Base-by-base conservation (phyloP, 306 rosid species). In the Acmispon strigosus region DNA sequence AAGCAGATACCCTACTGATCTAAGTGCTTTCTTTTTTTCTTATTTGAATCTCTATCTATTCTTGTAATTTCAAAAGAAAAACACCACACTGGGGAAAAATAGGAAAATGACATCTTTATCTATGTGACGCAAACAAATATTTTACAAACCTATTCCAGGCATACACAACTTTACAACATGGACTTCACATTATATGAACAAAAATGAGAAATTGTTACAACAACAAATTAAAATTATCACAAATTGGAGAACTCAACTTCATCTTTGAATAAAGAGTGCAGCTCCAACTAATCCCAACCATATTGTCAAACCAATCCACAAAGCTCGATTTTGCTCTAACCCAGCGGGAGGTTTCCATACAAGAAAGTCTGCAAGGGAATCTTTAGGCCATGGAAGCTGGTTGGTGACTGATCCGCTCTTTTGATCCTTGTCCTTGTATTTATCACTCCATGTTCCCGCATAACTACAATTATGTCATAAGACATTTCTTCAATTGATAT, bases 221-320 rank as follows among this genome's bases (percentile, higher is more conserved):
- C 29, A 62, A 53, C 19, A 62, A 53, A 78, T 42, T 36, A 55
- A 17, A 67, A 72, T 61, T 58, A 54, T 70, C 72, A 84, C 72
- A 66, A 27, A 76, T 44, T 49, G 73, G 65, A 77, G 77, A 50
- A 73, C 69, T 17, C 32, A 50, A 10, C 83, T 84, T 91, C 81
- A 94, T 79, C 80, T 86, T 77, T 90, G 96, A 78, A 86, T 83
- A 73, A 87, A 19, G 71, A 93, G 79, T 34, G 92, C 91, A 51
- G 96, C 88, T 75, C 96, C 98, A 75, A 91, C 96, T 78, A 94
- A 76, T 67, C 89, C 95, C 82, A 94, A n/a, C 96, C 98, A 94
- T 55, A 94, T 5, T 41, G 92, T 85, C 80, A 94, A 83, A 53
- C 88, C 92, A 34, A 87, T 74, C 98, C 98, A 94, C 75, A 94